These are phyloP conservation scores for Casuarina cunninghamiana DNA, from an alignment of 306 rosid species.

Conservation along the genomic window DNA sequence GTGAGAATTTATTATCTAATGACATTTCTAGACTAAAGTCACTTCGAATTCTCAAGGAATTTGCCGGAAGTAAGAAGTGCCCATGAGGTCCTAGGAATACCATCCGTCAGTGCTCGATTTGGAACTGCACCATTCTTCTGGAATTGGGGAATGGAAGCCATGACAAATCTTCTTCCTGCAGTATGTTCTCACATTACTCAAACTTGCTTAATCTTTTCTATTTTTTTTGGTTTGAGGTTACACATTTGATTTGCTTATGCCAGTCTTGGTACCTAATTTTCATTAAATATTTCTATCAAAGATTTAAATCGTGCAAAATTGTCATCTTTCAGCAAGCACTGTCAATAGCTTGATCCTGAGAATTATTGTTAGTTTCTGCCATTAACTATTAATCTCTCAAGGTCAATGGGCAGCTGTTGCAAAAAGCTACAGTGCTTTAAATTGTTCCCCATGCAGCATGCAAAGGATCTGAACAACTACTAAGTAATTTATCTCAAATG, in stretches of 20 bases:
- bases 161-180: constrained; percentile 71
- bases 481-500: not conserved
- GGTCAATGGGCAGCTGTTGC: not conserved
- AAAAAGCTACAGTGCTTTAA: not conserved
- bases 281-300: not conserved
- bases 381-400: not conserved
- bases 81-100: constrained; percentile 81
- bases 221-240: not conserved
- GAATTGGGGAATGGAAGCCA: constrained; percentile 95
- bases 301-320: not conserved
- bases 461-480: not conserved
- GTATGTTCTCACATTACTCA: constrained; percentile 39
- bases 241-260: not conserved
- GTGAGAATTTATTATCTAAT: not conserved
- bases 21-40: not conserved
- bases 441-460: not conserved
- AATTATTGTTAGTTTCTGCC: not conserved
- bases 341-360: not conserved
- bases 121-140: constrained; percentile 94
- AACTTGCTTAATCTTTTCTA: constrained; percentile 3
- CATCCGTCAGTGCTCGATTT: constrained; percentile 93
- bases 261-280: constrained; percentile 1
- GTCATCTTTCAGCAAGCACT: not conserved
- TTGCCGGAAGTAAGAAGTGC: constrained; percentile 92
- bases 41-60: constrained; percentile 51